phyloP scores from a whole-genome alignment of 352 stramenopile genomes.

The Pythium volutum region DNA sequence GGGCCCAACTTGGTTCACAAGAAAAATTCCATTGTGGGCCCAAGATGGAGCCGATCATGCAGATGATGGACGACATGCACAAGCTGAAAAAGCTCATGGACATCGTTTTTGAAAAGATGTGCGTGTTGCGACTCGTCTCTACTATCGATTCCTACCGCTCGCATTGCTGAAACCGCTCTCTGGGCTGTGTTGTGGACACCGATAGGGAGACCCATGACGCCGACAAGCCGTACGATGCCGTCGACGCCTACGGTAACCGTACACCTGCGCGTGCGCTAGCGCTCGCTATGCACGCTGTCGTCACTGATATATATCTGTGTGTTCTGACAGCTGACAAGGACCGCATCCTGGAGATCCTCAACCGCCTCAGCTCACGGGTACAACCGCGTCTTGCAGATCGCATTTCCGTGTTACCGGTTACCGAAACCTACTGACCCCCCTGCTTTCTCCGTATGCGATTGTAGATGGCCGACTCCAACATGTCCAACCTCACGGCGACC shows the following conservation, averaged over 20 bases:
- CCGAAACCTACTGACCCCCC: too few species aligned
- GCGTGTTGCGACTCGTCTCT: constrained; percentile 10
- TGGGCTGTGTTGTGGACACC: background rate
- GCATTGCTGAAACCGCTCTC: background rate
- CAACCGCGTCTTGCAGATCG: background rate
- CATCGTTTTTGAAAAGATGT: constrained; percentile 86
- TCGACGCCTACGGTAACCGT: constrained; percentile 71
- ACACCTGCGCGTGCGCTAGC: too few species aligned
- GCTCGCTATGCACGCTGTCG: background rate
- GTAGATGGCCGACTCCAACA: constrained; percentile 83
- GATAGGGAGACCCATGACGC: constrained; percentile 52
- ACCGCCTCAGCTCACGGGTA: constrained; percentile 79
- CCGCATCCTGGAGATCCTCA: constrained; percentile 86
- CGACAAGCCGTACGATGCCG: constrained; percentile 59
- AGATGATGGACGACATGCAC: constrained; percentile 90
- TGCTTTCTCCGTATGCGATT: background rate
- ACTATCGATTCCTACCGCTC: background rate
- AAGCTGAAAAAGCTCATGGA: constrained; percentile 92
- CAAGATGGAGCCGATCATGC: constrained; percentile 86
- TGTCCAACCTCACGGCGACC: constrained; percentile 82
- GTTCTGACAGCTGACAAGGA: constrained; percentile 85
- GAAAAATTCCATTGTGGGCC: background rate
- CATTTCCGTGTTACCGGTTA: too few species aligned
- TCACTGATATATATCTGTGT: background rate
- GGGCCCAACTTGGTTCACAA: background rate